Conservation (phyloP, 169 alveolate genomes). For the Plasmodium yoelii region DNA sequence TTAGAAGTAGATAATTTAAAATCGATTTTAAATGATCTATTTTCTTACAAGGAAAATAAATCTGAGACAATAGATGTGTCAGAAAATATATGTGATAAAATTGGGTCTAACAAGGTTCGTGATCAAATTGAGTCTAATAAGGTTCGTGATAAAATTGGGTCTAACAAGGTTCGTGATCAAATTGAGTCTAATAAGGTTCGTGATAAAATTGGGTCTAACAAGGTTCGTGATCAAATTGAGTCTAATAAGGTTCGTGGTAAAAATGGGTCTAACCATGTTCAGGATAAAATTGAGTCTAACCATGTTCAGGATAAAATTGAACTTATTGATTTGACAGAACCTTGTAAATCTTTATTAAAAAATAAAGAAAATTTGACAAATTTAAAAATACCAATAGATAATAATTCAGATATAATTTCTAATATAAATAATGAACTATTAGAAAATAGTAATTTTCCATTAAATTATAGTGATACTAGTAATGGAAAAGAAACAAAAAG, state of each 20-base stretch:
- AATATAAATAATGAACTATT: no score
- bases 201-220: not conserved
- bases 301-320: no score
- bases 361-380: no score
- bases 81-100: not conserved
- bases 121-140: not conserved
- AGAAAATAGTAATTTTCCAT: no score
- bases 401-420: no score
- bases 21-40: constrained; percentile 45
- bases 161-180: no score
- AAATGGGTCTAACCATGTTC: no score
- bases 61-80: not conserved
- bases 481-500: no score
- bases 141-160: not conserved
- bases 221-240: not conserved
- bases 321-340: no score
- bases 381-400: no score
- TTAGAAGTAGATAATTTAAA: constrained; percentile 50
- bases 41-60: constrained; percentile 8
- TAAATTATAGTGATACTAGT: no score
- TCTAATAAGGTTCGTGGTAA: not conserved
- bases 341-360: no score
- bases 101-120: not conserved
- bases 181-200: not conserved
- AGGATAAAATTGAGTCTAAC: not conserved